phyloP scores from a whole-genome alignment of 2,329 filamentous ascomycete species.

The Cytospora piceae region DNA sequence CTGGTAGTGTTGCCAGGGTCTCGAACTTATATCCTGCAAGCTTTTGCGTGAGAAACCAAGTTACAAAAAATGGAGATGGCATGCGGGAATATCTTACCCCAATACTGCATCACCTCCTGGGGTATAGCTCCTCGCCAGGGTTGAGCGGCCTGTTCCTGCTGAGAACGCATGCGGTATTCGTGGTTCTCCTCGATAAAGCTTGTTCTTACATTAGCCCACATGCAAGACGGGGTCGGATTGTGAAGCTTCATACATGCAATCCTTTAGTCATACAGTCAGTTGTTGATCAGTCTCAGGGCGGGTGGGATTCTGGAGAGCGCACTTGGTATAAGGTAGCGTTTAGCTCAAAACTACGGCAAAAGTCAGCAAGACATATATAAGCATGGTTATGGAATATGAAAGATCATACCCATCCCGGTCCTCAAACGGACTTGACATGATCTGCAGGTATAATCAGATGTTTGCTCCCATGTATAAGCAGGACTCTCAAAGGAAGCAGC shows the following conservation, averaged over 20 bases:
- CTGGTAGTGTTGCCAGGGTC: slow-evolving; percentile 75
- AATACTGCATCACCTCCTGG: slow-evolving; percentile 86
- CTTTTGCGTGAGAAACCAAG: not conserved
- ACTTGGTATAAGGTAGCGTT: slow-evolving; percentile 92
- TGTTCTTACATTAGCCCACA: slow-evolving; percentile 29
- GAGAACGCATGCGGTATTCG: slow-evolving; percentile 67
- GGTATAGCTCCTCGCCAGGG: slow-evolving; percentile 48
- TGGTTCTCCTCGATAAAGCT: slow-evolving; percentile 96
- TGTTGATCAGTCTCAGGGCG: slow-evolving; percentile 33
- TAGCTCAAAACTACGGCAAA: slow-evolving; percentile 78
- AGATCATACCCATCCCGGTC: slow-evolving; percentile 70
- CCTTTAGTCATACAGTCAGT: slow-evolving; percentile 42
- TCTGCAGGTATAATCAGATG: slow-evolving; percentile 54
- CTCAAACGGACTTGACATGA: slow-evolving; percentile 84
- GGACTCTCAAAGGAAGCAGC: not conserved
- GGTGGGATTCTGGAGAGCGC: slow-evolving; percentile 37
- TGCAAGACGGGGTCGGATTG: too few relatives aligned
- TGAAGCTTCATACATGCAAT: slow-evolving; percentile 54
- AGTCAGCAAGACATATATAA: slow-evolving; percentile 25
- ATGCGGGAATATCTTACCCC: slow-evolving; percentile 62
- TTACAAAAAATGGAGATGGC: not conserved
- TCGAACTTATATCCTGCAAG: slow-evolving; percentile 94
- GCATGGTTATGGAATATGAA: not conserved
- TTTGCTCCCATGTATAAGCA: not conserved
- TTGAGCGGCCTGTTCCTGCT: slow-evolving; percentile 60